These are phyloP conservation scores for Pugionium cornutum DNA, from an alignment of 345 rosid genomes.

Conservation along the genomic window DNA sequence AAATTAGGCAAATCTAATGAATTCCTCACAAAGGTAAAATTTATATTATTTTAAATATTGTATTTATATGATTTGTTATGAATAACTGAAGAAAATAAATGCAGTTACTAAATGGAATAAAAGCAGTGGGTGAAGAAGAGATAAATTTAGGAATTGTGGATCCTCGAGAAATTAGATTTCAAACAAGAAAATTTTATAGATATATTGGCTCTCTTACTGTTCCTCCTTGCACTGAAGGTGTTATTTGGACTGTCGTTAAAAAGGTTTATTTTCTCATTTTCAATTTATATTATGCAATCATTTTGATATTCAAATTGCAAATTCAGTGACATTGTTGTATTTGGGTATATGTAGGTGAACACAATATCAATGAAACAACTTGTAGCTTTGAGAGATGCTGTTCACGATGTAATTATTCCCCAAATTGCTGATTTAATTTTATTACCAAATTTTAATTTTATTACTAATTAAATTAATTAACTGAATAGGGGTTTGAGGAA, in stretches of 20 bases:
- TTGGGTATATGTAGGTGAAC: conserved; percentile 46
- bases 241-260: conserved; percentile 61
- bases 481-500: conserved; percentile 52
- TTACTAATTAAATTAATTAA: background rate
- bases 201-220: conserved; percentile 67
- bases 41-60: background rate
- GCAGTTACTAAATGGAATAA: conserved; percentile 53
- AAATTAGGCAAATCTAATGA: conserved; percentile 56
- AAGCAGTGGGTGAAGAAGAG: conserved; percentile 35
- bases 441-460: background rate
- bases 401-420: conserved; percentile 58
- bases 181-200: conserved; percentile 60
- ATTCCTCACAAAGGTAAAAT: conserved; percentile 54
- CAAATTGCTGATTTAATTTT: conserved; percentile 3
- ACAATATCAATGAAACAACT: conserved; percentile 69
- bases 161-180: conserved; percentile 53
- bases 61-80: background rate
- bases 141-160: conserved; percentile 46
- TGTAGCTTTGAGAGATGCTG: conserved; percentile 47
- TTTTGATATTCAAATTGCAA: background rate
- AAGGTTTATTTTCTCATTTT: conserved; percentile 39
- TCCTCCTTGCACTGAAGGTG: conserved; percentile 82
- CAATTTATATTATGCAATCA: background rate
- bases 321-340: background rate
- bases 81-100: background rate